These are phyloP conservation scores for Xylariaceae sp. DNA, from an alignment of 2,329 filamentous ascomycete species.

Conservation along the genomic window DNA sequence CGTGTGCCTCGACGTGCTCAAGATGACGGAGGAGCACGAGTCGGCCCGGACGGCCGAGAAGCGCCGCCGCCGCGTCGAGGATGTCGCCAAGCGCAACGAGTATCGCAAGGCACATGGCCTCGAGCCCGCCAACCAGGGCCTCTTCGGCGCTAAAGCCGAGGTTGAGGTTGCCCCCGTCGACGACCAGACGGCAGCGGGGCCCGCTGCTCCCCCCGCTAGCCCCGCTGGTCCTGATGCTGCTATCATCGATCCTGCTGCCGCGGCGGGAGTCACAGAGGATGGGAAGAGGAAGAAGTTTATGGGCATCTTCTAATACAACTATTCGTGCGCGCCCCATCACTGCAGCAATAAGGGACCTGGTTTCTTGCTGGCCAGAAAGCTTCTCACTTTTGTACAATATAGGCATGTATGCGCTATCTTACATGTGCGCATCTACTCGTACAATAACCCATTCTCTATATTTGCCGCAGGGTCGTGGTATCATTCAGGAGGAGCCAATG, in stretches of 20 bases:
- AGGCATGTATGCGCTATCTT: too few relatives aligned
- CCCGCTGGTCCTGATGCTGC: conserved; percentile 9
- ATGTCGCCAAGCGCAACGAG: conserved; percentile 78
- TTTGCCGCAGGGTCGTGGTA: conserved; percentile 17
- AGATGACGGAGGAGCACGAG: conserved; percentile 68
- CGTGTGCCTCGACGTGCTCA: conserved; percentile 65
- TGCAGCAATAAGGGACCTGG: too few relatives aligned
- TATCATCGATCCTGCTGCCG: background rate
- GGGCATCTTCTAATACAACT: conserved; percentile 62
- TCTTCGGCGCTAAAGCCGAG: conserved; percentile 24
- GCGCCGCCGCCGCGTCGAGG: conserved; percentile 69
- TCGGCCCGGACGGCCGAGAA: conserved; percentile 64
- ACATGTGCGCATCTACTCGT: too few relatives aligned
- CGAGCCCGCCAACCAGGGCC: conserved; percentile 38
- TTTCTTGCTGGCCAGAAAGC: conserved; percentile 2
- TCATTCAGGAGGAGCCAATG: conserved; percentile 13
- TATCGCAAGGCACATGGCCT: conserved; percentile 84
- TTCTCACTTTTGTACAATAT: conserved; percentile 12
- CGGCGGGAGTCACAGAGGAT: conserved; percentile 16
- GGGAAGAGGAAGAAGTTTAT: conserved; percentile 71
- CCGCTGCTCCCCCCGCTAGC: conserved; percentile 6
- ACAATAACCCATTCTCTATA: too few relatives aligned
- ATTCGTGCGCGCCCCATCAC: too few relatives aligned
- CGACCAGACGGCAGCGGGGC: background rate
- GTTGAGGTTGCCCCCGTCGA: conserved; percentile 7